Base-by-base conservation (phyloP, 2,329 filamentous ascomycete species). In the Cytospora leucostoma region DNA sequence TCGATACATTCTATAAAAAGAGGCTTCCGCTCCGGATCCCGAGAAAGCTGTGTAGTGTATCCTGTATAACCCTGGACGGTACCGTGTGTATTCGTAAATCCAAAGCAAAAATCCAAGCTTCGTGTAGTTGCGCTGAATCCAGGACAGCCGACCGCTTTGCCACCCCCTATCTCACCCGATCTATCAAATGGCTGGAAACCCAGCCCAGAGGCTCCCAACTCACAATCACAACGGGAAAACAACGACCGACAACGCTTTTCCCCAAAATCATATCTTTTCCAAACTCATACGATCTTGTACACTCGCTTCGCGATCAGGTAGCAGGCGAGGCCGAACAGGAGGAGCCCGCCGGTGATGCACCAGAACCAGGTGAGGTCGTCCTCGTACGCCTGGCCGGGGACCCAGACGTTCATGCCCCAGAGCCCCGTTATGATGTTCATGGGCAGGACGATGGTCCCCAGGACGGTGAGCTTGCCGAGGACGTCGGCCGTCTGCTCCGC, bases 401-500 rank as follows among this genome's bases (percentile, higher is more conserved):
- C 95, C 81, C 92, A 92, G 40, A 94, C 91, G 81, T 99, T 99
- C 94, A 98, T 98, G 58, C 94, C 95, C 93, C 94, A 99, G 71
- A 98, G 87, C 69, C 95, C 95, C 2, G 95, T 98, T 71, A 99
- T 94, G 73, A 99, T 96, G 74, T 99, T 99, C 93, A 99, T 97
- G 12, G 95, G 95, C 62, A 99, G 80, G 3, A 99, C 94, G 69
- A 99, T 98, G 7, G 95, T 99, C 68, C 95, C 95, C 1, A 99
- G 82, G 1, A 99, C 95, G 0, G 95, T 98, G 65, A 99, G 84
- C 76, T 95, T 97, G 67, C 93, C 93, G 13, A 99, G 84, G 1
- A 97, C 93, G 74, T 99, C 94, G 49, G 93, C 92, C 1, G 95
- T 99, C 78, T 96, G 89, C 75, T 99, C 94, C 74, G 96, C 92